Evolutionary conservation across 2,329 filamentous ascomycete genomes (phyloP).

Genomic region (Pseudogymnoascus sp.): DNA sequence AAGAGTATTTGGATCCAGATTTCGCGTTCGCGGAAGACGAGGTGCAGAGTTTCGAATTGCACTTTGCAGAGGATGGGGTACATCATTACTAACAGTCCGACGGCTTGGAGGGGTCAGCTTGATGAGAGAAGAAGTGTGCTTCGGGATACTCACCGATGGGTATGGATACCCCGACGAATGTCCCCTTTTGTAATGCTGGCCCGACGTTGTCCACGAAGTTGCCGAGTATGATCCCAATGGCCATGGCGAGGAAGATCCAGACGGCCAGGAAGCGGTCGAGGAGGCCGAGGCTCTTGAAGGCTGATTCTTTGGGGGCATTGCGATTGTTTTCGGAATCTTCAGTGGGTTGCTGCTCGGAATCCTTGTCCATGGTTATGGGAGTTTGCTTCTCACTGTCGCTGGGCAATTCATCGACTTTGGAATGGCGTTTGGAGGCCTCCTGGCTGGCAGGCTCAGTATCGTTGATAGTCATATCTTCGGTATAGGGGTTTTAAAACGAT

Average conservation of each 20-base stretch:
- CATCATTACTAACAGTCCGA: slow-evolving; percentile 86
- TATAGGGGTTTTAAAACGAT: not conserved
- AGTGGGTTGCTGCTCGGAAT: not conserved
- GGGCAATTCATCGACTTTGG: not conserved
- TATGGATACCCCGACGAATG: slow-evolving; percentile 54
- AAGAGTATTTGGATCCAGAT: slow-evolving; percentile 77
- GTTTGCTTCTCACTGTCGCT: not conserved
- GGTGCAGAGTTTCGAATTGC: slow-evolving; percentile 65
- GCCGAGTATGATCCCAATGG: slow-evolving; percentile 53
- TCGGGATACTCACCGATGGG: slow-evolving; percentile 45
- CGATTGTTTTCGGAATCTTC: not conserved
- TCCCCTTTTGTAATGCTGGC: slow-evolving; percentile 48
- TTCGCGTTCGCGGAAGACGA: slow-evolving; percentile 49
- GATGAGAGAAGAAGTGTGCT: not conserved
- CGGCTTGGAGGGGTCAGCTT: slow-evolving; percentile 38
- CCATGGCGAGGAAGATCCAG: slow-evolving; percentile 62
- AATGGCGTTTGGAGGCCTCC: not conserved
- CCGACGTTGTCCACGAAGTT: slow-evolving; percentile 52
- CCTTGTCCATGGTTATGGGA: not conserved
- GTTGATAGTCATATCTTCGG: not conserved
- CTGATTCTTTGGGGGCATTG: not conserved
- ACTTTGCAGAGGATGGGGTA: slow-evolving; percentile 88
- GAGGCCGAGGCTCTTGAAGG: slow-evolving; percentile 31
- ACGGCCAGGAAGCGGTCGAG: slow-evolving; percentile 43
- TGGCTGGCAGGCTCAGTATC: not conserved